Evolutionary conservation across 2,329 filamentous ascomycete genomes (phyloP).

Genomic region (Septoria linicola): DNA sequence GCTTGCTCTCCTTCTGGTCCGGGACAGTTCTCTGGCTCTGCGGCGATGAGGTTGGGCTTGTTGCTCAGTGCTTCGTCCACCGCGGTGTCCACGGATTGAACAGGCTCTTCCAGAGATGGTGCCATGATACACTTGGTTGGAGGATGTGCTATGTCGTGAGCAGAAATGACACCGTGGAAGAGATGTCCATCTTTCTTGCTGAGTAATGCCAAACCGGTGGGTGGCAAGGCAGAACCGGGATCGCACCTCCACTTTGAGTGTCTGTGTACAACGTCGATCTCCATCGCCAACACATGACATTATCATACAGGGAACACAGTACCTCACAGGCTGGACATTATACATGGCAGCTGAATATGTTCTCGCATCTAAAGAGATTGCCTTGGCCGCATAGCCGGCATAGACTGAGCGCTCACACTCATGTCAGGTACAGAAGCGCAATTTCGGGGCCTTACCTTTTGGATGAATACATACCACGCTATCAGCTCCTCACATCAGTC

Average conservation of each 20-base stretch:
- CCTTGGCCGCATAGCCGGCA: no score
- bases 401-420: background rate
- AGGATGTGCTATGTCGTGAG: background rate
- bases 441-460: conserved; percentile 64
- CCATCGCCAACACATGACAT: no score
- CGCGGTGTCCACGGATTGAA: conserved; percentile 53
- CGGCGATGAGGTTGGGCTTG: conserved; percentile 82
- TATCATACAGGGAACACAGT: no score
- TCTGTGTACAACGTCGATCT: no score
- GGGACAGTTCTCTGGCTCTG: conserved; percentile 63
- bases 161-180: background rate
- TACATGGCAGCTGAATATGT: no score
- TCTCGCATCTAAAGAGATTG: no score
- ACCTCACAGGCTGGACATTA: no score
- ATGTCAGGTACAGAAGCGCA: conserved; percentile 19
- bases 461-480: conserved; percentile 70
- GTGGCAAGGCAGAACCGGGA: conserved; percentile 7
- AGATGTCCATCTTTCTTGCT: conserved; percentile 9
- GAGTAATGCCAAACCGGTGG: conserved; percentile 12
- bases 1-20: conserved; percentile 76
- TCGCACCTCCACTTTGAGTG: no score
- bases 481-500: conserved; percentile 64
- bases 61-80: conserved; percentile 73
- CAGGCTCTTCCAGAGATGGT: conserved; percentile 73
- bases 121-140: conserved; percentile 58